A percentile compares a stretch with the other conserved stretches of the same genome.
phyloP scores from a whole-genome alignment of 192 early-diverging fungal species.

The Podila minutissima region DNA sequence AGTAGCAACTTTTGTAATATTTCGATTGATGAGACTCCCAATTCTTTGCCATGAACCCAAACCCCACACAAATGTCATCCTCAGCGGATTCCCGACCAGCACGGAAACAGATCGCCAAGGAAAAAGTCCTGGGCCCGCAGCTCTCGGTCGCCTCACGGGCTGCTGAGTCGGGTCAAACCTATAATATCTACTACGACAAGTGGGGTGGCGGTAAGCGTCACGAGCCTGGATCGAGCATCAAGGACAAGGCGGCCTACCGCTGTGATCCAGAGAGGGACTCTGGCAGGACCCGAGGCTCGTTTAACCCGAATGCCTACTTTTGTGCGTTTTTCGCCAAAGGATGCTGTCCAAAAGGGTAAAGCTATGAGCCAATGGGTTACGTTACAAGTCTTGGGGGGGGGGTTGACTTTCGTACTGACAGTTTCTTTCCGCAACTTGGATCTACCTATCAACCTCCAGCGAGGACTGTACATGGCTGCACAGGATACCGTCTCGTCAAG shows the following conservation, averaged over 20 bases:
- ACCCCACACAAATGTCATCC: neutral
- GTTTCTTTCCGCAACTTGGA: neutral
- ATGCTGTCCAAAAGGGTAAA: constrained; percentile 76
- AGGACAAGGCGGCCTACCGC: constrained; percentile 66
- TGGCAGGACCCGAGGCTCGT: constrained; percentile 73
- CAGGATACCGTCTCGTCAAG: constrained; percentile 56
- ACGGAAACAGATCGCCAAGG: constrained; percentile 37
- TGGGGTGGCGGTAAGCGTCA: constrained; percentile 33
- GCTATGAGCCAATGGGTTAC: no score
- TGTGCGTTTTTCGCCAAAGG: constrained; percentile 89
- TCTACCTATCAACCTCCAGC: constrained; percentile 4
- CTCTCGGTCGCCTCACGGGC: constrained; percentile 3
- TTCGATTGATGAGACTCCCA: neutral
- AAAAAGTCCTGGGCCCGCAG: constrained; percentile 27
- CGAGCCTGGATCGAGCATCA: neutral
- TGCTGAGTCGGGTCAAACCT: constrained; percentile 38
- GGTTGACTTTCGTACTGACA: neutral
- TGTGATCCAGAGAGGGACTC: constrained; percentile 73
- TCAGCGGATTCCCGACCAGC: constrained; percentile 19
- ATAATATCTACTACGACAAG: constrained; percentile 55
- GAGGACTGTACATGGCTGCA: constrained; percentile 62
- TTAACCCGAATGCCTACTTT: constrained; percentile 71
- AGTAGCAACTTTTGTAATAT: neutral
- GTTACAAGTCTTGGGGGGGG: no score
- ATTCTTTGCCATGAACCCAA: neutral